Evolutionary conservation across 1,284 basidiomycete genomes (phyloP), one percentile per base, ranked within the genome.

Genomic region (Microbotryum silenes-acaulis): DNA sequence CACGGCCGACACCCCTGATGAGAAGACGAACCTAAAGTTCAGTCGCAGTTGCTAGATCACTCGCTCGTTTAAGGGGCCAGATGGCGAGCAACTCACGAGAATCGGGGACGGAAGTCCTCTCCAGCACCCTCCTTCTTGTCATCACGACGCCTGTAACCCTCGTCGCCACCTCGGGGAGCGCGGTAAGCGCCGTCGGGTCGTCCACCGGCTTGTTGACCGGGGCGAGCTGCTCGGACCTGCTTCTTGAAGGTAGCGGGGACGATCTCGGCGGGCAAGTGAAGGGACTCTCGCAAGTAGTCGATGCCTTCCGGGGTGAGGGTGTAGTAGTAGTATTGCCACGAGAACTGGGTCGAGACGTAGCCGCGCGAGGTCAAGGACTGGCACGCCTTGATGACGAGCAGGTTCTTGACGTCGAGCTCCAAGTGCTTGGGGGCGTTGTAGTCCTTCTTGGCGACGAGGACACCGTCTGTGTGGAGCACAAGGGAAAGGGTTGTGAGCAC

Each of bases 381-480:
- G 81, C 94, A 87, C 67, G 91, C 91, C 85, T 98, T 99, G 85
- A 99, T 96, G 74, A 98, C 96, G 78, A 97, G 83, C 70, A 99
- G 87, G 81, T 99, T 98, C 72, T 89, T 89, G 74, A 97, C 87
- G 70, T 93, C 89, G 71, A 99, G 85, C 75, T 97, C 93, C 75
- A 96, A 91, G 78, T 99, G 96, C 79, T 94, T 91, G 61, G 91
- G 88, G 65, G 90, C 88, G 77, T 97, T 66, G 82, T 83, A 97
- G 80, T 99, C 92, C 83, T 98, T 98, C 83, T 96, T 93, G 75
- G 94, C 94, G 77, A 98, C 94, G 76, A 97, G 82, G 70, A 97
- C 96, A 75, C 96, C 94, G 87, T 97, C 89, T 91, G 69, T 46
- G 33, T 10, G 33, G 44, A 29, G 29, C 27, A 21, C 33, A 51